These are phyloP conservation scores for Rubia yunnanensis DNA, from an alignment of 257 asterid genomes.

Conservation along the genomic window DNA sequence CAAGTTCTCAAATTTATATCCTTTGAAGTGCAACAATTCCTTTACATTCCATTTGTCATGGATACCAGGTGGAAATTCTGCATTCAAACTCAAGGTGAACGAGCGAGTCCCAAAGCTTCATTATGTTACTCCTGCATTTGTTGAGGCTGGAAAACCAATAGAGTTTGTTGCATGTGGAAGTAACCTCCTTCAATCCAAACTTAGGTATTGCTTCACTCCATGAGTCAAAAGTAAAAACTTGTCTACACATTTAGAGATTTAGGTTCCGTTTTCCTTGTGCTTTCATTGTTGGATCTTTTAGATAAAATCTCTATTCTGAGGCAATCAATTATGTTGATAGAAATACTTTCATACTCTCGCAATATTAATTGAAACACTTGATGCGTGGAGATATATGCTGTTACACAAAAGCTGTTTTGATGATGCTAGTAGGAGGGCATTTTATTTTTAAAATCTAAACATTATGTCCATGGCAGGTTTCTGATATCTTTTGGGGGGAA, in stretches of 20 bases:
- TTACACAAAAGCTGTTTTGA: neutral
- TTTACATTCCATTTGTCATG: slow-evolving; percentile 14
- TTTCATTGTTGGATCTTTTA: neutral
- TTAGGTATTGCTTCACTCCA: slow-evolving; percentile 39
- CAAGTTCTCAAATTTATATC: neutral
- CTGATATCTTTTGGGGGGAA: slow-evolving; percentile 76
- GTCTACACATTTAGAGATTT: slow-evolving; percentile 2
- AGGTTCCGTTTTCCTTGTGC: neutral
- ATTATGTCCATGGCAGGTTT: slow-evolving; percentile 41
- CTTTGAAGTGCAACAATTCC: slow-evolving; percentile 6
- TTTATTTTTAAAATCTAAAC: neutral
- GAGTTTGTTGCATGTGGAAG: slow-evolving; percentile 86
- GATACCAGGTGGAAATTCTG: slow-evolving; percentile 55
- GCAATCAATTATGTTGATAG: neutral
- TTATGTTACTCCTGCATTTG: slow-evolving; percentile 64
- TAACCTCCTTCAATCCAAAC: slow-evolving; percentile 63
- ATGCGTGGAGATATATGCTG: neutral
- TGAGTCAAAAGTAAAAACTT: neutral
- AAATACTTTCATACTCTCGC: neutral
- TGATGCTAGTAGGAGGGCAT: neutral
- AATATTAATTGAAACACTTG: too few species aligned
- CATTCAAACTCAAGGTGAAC: slow-evolving; percentile 49
- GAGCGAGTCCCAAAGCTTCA: slow-evolving; percentile 70
- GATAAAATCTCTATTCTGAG: neutral
- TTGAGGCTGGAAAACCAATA: slow-evolving; percentile 90